Base-by-base conservation (phyloP, 306 rosid species). In the Hylodesmum podocarpum region DNA sequence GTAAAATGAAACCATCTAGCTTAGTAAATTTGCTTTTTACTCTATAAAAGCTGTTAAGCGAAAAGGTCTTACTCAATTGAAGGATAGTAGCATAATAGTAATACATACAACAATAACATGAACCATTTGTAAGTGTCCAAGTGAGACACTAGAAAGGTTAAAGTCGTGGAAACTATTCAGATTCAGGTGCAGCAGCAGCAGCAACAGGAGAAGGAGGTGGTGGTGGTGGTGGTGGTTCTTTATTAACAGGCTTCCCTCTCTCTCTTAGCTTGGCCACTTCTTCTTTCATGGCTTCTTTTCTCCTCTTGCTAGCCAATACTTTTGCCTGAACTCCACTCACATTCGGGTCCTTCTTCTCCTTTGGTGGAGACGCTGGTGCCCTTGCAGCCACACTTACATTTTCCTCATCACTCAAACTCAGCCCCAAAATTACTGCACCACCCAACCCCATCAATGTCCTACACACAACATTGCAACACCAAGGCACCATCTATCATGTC, bases 261-360 rank as follows among this genome's bases (percentile, higher is more conserved):
- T 86, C 83, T 85, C 93, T 88, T 8, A 89, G 86, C 80, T 85
- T 88, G 47, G 91, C 91, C 8, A 84, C 4, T 8, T 39, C 66
- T 72, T 87, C 89, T 82, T 91, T 91, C 94, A 95, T 77, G 54
- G 97, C 96, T 55, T 95, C 92, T 90, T 95, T 95, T 83, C 99
- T 92, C 89, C 66, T 89, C 78, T 88, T 92, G 90, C 96, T 89
- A 25, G 97, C 97, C 55, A 95, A 46, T 61, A 95, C 93, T 80
- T 95, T 95, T 2, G 97, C 99, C 77, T 70, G 69, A 72, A 88
- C 89, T 16, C 91, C 99, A 59, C 92, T 89, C 82, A 92, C 76
- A 75, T 86, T 90, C 3, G 97, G 99, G 54, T 92, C 99, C 82
- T 46, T 88, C 74, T 86, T 95, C 90, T 92, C 97, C 22, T 10